Conservation (phyloP, 495 filamentous ascomycete genomes). For the Polyplosphaeria fusca region DNA sequence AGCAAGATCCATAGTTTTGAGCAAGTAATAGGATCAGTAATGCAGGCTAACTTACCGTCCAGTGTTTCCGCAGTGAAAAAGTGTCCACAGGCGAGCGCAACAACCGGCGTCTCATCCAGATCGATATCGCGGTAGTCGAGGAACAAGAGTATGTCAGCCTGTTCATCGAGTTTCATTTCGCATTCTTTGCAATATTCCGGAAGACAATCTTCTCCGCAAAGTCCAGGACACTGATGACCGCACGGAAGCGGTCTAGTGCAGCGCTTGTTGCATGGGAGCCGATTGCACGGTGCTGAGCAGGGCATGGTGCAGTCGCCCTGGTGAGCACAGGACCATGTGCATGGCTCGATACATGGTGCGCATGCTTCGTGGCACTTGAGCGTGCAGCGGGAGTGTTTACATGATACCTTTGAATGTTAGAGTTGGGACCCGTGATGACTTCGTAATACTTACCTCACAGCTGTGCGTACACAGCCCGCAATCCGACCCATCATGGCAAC, state of each 20-base stretch:
- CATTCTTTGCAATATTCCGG: conserved; percentile 21
- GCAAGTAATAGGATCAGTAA: too few relatives aligned
- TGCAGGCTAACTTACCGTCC: too few relatives aligned
- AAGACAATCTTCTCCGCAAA: conserved; percentile 21
- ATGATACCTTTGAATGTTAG: conserved; percentile 43
- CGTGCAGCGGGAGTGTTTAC: conserved; percentile 59
- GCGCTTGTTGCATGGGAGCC: conserved; percentile 62
- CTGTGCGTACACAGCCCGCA: conserved; percentile 55
- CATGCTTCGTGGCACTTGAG: conserved; percentile 63
- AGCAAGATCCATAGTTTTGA: too few relatives aligned
- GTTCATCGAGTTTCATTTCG: conserved; percentile 38
- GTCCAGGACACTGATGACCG: conserved; percentile 22
- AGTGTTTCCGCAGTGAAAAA: conserved; percentile 60
- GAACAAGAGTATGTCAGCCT: conserved; percentile 54
- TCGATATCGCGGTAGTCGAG: conserved; percentile 55
- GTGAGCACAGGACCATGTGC: conserved; percentile 58
- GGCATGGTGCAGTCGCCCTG: conserved; percentile 55
- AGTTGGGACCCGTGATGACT: neutral
- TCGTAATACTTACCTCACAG: conserved; percentile 48
- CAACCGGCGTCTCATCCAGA: conserved; percentile 55
- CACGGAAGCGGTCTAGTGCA: conserved; percentile 46
- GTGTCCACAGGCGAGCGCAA: conserved; percentile 65
- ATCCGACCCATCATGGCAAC: conserved; percentile 53
- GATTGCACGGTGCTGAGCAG: conserved; percentile 58
- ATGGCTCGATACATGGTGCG: conserved; percentile 57